These are phyloP conservation scores for Scleroderma bovista DNA, from an alignment of 768 basidiomycete genomes.

Conservation along the genomic window DNA sequence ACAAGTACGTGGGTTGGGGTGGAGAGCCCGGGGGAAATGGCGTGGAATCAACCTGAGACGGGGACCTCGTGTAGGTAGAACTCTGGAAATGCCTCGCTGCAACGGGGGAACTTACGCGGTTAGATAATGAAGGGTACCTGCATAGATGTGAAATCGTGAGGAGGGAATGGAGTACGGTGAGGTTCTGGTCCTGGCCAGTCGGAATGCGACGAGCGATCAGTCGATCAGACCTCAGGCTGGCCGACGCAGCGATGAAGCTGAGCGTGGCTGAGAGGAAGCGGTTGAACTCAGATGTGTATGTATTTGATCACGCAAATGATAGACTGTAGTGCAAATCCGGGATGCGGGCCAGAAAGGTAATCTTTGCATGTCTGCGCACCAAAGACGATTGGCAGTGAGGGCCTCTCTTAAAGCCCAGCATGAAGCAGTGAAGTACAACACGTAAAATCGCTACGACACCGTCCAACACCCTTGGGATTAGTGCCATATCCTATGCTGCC, in stretches of 20 bases:
- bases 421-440: too few species aligned
- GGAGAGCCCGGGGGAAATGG: background rate
- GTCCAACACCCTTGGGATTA: background rate
- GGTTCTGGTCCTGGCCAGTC: background rate
- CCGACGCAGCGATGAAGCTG: background rate
- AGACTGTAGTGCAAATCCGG: too few species aligned
- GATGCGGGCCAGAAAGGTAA: too few species aligned
- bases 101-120: conserved; percentile 13
- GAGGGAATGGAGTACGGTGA: background rate
- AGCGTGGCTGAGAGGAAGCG: background rate
- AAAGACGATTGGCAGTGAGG: too few species aligned
- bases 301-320: conserved; percentile 12
- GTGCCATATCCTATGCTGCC: too few species aligned
- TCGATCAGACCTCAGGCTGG: background rate
- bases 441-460: background rate
- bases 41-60: conserved; percentile 26
- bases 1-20: conserved; percentile 14
- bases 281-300: conserved; percentile 8
- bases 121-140: conserved; percentile 3
- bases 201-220: background rate
- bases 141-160: conserved; percentile 5
- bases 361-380: too few species aligned
- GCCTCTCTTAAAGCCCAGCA: too few species aligned
- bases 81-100: background rate
- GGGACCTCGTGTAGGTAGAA: conserved; percentile 45